A percentile compares a stretch with the other conserved stretches of the same genome.
Evolutionary conservation across 257 asterid species (phyloP).

Genomic region (Fraxinus cuspidata): DNA sequence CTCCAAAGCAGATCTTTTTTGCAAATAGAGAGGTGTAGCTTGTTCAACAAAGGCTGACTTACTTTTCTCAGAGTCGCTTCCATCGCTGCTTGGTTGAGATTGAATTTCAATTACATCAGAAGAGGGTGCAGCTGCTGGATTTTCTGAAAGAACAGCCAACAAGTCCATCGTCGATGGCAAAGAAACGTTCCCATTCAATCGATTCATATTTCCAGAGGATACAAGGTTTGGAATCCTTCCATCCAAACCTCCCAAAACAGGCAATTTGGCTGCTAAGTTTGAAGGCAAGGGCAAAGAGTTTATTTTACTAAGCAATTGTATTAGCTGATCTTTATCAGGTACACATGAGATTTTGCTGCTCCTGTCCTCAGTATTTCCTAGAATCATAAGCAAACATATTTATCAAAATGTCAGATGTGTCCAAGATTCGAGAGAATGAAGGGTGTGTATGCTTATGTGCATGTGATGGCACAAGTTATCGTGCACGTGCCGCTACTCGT

Average conservation of each 20-base stretch:
- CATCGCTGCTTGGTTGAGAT: slow-evolving; percentile 57
- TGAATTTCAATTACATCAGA: slow-evolving; percentile 44
- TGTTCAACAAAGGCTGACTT: slow-evolving; percentile 55
- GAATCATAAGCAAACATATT: slow-evolving; percentile 16
- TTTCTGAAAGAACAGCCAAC: slow-evolving; percentile 66
- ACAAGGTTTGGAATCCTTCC: slow-evolving; percentile 33
- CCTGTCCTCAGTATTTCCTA: slow-evolving; percentile 55
- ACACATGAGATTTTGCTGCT: slow-evolving; percentile 35
- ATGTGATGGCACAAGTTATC: neutral
- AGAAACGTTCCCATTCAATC: slow-evolving; percentile 35
- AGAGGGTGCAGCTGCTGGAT: slow-evolving; percentile 32
- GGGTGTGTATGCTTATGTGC: neutral
- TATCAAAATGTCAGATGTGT: slow-evolving; percentile 14
- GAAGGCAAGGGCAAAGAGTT: slow-evolving; percentile 65
- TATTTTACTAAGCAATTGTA: slow-evolving; percentile 64
- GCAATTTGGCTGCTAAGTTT: slow-evolving; percentile 43
- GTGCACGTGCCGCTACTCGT: neutral
- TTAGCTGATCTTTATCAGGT: slow-evolving; percentile 64
- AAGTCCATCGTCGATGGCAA: slow-evolving; percentile 72
- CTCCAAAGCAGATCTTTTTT: slow-evolving; percentile 34
- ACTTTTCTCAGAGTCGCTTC: slow-evolving; percentile 69
- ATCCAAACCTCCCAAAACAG: slow-evolving; percentile 34
- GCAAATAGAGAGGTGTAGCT: slow-evolving; percentile 39
- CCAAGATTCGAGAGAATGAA: neutral
- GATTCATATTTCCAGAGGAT: slow-evolving; percentile 40